These are phyloP conservation scores for Tuber microsphaerosporum DNA, from an alignment of 495 filamentous ascomycete genomes.

Conservation along the genomic window DNA sequence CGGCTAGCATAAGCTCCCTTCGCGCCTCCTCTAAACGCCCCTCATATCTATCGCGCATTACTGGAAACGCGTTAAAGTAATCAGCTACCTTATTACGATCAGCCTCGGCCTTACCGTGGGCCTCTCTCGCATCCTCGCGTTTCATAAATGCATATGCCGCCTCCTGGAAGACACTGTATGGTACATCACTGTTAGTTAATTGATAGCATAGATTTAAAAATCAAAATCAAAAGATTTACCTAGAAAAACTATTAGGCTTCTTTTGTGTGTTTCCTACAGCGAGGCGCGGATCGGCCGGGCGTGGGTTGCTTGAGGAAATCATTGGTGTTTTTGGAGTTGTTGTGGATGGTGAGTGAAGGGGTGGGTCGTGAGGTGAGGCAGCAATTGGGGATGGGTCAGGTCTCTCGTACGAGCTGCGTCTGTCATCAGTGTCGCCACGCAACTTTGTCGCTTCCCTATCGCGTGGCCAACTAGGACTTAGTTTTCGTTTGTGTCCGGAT, in stretches of 20 bases:
- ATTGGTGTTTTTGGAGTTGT: conserved; percentile 2
- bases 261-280: neutral
- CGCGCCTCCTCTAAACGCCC: conserved; percentile 20
- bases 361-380: neutral
- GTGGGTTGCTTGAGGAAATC: neutral
- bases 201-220: neutral
- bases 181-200: conserved; percentile 13
- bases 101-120: conserved; percentile 17
- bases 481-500: neutral
- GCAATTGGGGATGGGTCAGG: neutral
- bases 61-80: conserved; percentile 29
- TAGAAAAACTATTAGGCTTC: neutral
- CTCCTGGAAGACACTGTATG: conserved; percentile 27
- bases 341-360: neutral
- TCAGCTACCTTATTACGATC: conserved; percentile 25
- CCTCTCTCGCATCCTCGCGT: conserved; percentile 15
- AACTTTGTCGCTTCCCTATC: neutral
- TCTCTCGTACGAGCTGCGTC: neutral
- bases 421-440: neutral
- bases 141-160: conserved; percentile 28
- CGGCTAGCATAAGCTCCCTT: conserved; percentile 18
- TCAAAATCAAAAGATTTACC: neutral
- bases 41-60: conserved; percentile 34
- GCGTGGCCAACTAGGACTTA: neutral
- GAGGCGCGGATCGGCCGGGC: neutral